Conservation (phyloP, 768 basidiomycete genomes). For the Xerocomus spinulosus region DNA sequence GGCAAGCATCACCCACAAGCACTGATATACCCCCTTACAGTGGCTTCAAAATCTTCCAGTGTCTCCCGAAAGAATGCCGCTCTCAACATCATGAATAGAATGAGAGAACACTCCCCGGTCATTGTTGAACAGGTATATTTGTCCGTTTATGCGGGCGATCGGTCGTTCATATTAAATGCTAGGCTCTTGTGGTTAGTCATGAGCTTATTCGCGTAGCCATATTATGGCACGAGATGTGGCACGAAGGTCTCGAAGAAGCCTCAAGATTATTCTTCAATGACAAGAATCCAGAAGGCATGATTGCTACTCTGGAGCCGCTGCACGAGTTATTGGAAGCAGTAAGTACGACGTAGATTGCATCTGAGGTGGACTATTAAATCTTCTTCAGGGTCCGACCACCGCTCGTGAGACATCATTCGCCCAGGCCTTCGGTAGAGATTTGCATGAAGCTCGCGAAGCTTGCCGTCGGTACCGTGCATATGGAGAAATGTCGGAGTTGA, state of each 20-base stretch:
- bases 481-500: constrained; percentile 84
- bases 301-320: constrained; percentile 83
- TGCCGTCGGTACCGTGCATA: constrained; percentile 81
- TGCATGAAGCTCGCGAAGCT: constrained; percentile 89
- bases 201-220: constrained; percentile 97
- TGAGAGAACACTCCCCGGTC: constrained; percentile 83
- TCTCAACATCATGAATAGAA: constrained; percentile 80
- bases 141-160: neutral
- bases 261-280: constrained; percentile 96
- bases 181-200: constrained; percentile 85
- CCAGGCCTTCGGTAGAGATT: constrained; percentile 89
- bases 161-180: constrained; percentile 3
- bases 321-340: constrained; percentile 90
- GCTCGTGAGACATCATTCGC: constrained; percentile 92
- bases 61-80: constrained; percentile 77
- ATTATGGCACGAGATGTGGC: constrained; percentile 98
- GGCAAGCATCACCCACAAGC: constrained; percentile 98
- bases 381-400: constrained; percentile 79
- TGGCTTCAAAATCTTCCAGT: constrained; percentile 95
- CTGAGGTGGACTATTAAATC: constrained; percentile 1
- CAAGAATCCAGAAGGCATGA: constrained; percentile 96
- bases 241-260: constrained; percentile 96
- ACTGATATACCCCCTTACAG: constrained; percentile 90
- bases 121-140: constrained; percentile 81
- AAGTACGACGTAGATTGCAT: constrained; percentile 20